Evolutionary conservation across 305 asterid genomes (phyloP), one percentile per base, ranked within the genome.

Genomic region (Plantago lanceolata): DNA sequence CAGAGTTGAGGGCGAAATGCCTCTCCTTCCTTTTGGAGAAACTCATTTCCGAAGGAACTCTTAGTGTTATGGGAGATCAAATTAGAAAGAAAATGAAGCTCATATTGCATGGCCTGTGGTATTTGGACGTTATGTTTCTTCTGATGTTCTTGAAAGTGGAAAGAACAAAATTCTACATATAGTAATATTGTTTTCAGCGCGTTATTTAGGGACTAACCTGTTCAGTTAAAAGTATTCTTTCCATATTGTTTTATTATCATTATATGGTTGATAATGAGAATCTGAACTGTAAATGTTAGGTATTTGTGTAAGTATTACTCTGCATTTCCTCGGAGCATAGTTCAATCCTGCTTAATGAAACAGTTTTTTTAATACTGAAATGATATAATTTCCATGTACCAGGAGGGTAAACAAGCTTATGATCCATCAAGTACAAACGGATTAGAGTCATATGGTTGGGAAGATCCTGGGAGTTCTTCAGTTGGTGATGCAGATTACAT

Each of bases 391-490:
- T 37, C 48, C 29, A 15, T 55, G 48, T 64, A 61, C 19, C 83
- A 92, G 98, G 97, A 75, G 72, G 62, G 66, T 65, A 75, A 52
- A 21, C 64, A 77, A 68, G 70, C 71, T 63, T 78, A 76, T n/a
- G 76, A 86, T 69, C 52, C 69, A 72, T 78, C 89, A 43, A 73
- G 77, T 55, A 66, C 84, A 58, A 74, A 73, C 48, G 73, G 75
- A 33, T 75, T 83, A 75, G 84, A 82, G 73, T 75, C 72, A 62
- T 88, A 79, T 78, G 93, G 96, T 65, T 90, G 93, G 99, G 73
- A 75, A 68, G 83, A 83, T 79, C 74, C 83, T 68, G 76, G 73
- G 67, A 73, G 67, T 63, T 75, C 81, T 37, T 61, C 79, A 7
- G 83, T 66, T 33, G 33, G 67, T 68, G 66, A 66, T 67, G 63